Evolutionary conservation across 805 yeast genomes (phyloP).

Genomic region (Komagataella pastoris): DNA sequence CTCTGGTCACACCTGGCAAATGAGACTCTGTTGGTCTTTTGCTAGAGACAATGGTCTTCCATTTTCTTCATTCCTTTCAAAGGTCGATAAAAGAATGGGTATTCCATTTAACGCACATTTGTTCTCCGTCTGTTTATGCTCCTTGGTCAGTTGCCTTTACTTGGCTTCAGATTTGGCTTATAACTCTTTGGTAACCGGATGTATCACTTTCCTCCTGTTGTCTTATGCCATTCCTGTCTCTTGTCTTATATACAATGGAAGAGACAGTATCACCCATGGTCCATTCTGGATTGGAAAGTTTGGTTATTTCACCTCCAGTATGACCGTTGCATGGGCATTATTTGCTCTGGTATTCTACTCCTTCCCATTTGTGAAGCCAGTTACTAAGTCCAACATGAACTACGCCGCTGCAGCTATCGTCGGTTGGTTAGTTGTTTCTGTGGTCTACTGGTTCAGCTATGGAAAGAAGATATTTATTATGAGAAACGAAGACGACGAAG

Average conservation of each 20-base stretch:
- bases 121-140: slow-evolving; percentile 37
- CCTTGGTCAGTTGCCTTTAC: slow-evolving; percentile 45
- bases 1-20: slow-evolving; percentile 56
- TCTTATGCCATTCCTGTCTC: slow-evolving; percentile 44
- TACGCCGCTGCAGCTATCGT: slow-evolving; percentile 46
- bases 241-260: slow-evolving; percentile 32
- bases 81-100: slow-evolving; percentile 29
- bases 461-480: slow-evolving; percentile 12
- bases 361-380: slow-evolving; percentile 56
- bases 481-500: slow-evolving; percentile 2
- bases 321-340: slow-evolving; percentile 40
- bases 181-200: slow-evolving; percentile 48
- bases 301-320: slow-evolving; percentile 36
- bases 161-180: slow-evolving; percentile 58
- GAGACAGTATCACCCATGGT: slow-evolving; percentile 42
- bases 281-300: slow-evolving; percentile 54
- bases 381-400: slow-evolving; percentile 47
- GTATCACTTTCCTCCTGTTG: slow-evolving; percentile 42
- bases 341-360: slow-evolving; percentile 50
- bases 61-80: slow-evolving; percentile 35
- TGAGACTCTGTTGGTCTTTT: slow-evolving; percentile 56
- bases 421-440: slow-evolving; percentile 28
- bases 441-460: slow-evolving; percentile 38
- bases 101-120: slow-evolving; percentile 51
- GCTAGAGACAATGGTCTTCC: slow-evolving; percentile 54